These are phyloP conservation scores for Xanthoconium purpureum DNA, from an alignment of 768 basidiomycete species.

Conservation along the genomic window DNA sequence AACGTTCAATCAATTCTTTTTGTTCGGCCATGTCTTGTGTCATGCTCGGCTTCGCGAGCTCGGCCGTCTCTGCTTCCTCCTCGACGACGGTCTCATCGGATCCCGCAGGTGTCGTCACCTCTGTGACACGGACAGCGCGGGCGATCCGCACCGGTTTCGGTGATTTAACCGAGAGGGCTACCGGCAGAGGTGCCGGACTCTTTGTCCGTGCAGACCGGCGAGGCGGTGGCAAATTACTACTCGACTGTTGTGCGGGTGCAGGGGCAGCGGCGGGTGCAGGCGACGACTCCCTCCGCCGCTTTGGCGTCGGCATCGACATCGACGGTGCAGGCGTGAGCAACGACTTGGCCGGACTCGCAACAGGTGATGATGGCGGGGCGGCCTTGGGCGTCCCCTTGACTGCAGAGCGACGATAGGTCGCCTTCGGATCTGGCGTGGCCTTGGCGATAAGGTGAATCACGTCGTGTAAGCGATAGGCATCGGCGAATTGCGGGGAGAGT, in stretches of 20 bases:
- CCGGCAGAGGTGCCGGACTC: constrained; percentile 35
- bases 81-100: constrained; percentile 68
- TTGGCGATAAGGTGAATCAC: constrained; percentile 65
- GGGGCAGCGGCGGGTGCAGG: constrained; percentile 26
- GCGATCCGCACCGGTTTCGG: constrained; percentile 27
- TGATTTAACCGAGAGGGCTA: constrained; percentile 34
- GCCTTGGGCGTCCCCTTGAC: constrained; percentile 32
- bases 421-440: constrained; percentile 74
- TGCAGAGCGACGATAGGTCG: constrained; percentile 72
- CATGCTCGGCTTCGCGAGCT: constrained; percentile 60
- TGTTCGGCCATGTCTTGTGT: constrained; percentile 75
- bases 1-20: constrained; percentile 65
- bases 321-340: constrained; percentile 36
- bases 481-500: constrained; percentile 52
- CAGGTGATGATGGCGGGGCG: constrained; percentile 27
- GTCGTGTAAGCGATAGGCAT: constrained; percentile 57
- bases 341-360: constrained; percentile 20
- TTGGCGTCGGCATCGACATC: constrained; percentile 46
- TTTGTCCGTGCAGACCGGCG: constrained; percentile 43
- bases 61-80: constrained; percentile 56
- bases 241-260: constrained; percentile 18
- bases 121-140: constrained; percentile 23
- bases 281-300: constrained; percentile 66
- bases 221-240: constrained; percentile 37
- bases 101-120: constrained; percentile 45